These are phyloP conservation scores for Yarrowia sp. DNA, from an alignment of 805 yeast genomes.

Conservation along the genomic window DNA sequence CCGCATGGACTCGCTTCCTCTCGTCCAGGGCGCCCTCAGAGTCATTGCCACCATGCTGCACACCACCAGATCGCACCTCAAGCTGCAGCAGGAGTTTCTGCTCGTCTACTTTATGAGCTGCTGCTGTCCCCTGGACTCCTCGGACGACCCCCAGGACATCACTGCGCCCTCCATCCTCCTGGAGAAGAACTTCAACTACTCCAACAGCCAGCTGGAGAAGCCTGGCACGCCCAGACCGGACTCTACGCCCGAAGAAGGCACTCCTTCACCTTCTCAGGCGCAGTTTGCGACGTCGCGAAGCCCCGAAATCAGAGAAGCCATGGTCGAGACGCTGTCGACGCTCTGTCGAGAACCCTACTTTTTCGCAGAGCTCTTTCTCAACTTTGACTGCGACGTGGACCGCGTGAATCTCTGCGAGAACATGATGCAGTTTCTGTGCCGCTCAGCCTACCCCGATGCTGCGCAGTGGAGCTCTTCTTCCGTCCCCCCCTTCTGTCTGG, in stretches of 20 bases:
- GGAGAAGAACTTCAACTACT: slow-evolving; percentile 12
- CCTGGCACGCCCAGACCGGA: slow-evolving; percentile 30
- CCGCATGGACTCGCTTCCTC: slow-evolving; percentile 67
- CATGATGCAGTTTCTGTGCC: slow-evolving; percentile 66
- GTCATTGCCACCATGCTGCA: slow-evolving; percentile 70
- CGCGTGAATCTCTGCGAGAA: slow-evolving; percentile 72
- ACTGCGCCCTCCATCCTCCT: slow-evolving; percentile 5
- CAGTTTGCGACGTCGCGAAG: slow-evolving; percentile 30
- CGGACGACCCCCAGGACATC: slow-evolving; percentile 1
- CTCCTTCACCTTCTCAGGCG: slow-evolving; percentile 29
- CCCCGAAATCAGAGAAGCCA: slow-evolving; percentile 60
- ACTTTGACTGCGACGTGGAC: slow-evolving; percentile 88
- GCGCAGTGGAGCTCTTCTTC: slow-evolving; percentile 74
- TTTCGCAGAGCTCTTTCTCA: slow-evolving; percentile 72
- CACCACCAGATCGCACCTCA: slow-evolving; percentile 61
- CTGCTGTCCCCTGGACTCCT: slow-evolving; percentile 37
- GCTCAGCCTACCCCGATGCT: slow-evolving; percentile 80
- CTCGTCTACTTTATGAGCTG: slow-evolving; percentile 42
- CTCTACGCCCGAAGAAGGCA: slow-evolving; percentile 8
- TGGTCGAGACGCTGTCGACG: slow-evolving; percentile 77
- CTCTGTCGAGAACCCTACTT: slow-evolving; percentile 60
- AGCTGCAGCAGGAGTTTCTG: slow-evolving; percentile 70
- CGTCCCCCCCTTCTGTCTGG: slow-evolving; percentile 92
- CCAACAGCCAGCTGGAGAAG: not conserved
- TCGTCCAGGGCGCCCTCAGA: slow-evolving; percentile 73